Conservation (phyloP, 176 grass and related monocot genomes). For the Bothriochloa decipiens region DNA sequence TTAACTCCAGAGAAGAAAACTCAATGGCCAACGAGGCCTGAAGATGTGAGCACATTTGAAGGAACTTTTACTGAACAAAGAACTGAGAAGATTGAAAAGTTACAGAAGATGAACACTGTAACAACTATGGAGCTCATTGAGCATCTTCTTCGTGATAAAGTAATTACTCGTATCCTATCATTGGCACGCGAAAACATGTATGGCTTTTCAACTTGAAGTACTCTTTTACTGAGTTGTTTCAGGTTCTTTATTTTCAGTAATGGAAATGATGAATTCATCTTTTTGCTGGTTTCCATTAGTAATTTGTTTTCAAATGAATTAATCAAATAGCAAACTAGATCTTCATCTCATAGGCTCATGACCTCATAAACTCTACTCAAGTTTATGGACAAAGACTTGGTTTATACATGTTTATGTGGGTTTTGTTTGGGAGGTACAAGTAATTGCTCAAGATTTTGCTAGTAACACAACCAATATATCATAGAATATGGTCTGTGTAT, state of each 20-base stretch:
- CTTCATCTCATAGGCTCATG: conserved; percentile 20
- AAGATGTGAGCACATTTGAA: conserved; percentile 65
- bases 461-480: background rate
- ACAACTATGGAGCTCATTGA: conserved; percentile 77
- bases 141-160: conserved; percentile 89
- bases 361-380: conserved; percentile 29
- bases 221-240: conserved; percentile 37
- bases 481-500: conserved; percentile 14
- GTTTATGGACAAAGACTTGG: background rate
- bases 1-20: conserved; percentile 67
- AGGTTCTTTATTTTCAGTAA: conserved; percentile 37
- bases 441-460: conserved; percentile 8
- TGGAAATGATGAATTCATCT: background rate
- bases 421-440: conserved; percentile 12
- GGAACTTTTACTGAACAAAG: conserved; percentile 64
- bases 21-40: conserved; percentile 67
- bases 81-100: conserved; percentile 67
- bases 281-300: conserved; percentile 21
- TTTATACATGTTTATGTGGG: background rate
- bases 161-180: conserved; percentile 90
- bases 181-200: conserved; percentile 99
- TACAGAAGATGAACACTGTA: conserved; percentile 71
- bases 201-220: conserved; percentile 60
- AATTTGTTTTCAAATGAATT: conserved; percentile 19
- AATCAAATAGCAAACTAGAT: conserved; percentile 12